These are phyloP conservation scores for Lagerstroemia speciosa DNA, from an alignment of 345 rosid genomes.

Conservation along the genomic window DNA sequence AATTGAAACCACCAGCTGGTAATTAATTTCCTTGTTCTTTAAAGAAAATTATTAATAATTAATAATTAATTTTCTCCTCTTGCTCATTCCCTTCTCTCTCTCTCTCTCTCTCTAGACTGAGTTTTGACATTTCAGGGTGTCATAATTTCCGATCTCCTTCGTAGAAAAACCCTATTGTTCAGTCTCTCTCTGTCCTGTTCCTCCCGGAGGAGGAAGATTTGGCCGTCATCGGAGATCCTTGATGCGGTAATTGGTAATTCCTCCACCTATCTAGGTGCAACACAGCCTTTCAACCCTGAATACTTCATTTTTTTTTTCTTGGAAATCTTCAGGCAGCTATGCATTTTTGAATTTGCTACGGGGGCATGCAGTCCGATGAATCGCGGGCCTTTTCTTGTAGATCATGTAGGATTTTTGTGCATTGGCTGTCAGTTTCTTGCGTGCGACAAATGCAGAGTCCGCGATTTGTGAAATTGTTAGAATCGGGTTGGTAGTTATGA, in stretches of 20 bases:
- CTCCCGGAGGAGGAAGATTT: neutral
- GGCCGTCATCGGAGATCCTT: slow-evolving; percentile 1
- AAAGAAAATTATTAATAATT: too few relatives aligned
- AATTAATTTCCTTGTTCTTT: too few relatives aligned
- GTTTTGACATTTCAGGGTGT: neutral
- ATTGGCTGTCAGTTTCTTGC: neutral
- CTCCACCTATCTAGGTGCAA: neutral
- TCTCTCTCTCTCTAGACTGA: neutral
- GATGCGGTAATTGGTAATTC: neutral
- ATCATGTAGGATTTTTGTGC: neutral
- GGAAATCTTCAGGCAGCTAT: neutral
- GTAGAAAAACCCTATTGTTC: neutral
- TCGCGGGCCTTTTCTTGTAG: neutral
- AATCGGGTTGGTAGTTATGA: neutral
- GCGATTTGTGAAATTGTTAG: neutral
- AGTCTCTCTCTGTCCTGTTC: neutral
- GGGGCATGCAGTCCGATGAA: neutral
- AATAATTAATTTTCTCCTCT: too few relatives aligned
- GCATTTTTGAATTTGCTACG: neutral
- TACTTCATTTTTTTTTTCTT: neutral
- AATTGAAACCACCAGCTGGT: too few relatives aligned
- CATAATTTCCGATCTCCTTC: neutral
- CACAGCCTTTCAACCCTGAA: neutral
- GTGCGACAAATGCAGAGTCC: neutral
- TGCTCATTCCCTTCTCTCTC: neutral